Base-by-base conservation (phyloP, 345 rosid species). In the Bruguiera parviflora region DNA sequence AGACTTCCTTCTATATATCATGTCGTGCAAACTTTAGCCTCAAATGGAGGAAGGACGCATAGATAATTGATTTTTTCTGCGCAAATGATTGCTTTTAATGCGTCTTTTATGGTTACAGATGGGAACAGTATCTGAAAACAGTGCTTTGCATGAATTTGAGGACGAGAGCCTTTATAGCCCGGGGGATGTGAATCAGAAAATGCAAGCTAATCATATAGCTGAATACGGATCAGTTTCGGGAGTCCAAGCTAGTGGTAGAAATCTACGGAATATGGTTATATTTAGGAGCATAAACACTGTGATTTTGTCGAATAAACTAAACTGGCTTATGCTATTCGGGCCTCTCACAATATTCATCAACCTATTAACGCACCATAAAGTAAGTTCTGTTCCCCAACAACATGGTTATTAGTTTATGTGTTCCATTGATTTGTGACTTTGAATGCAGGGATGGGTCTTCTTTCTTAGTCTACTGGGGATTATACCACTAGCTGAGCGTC, bases 401-500 rank as follows among this genome's bases (percentile, higher is more conserved):
- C 8, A 35, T 65, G 53, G 6, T 69, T 61, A 20, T 56, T 69
- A 53, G 20, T 70, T 67, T 19, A 24, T 68, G n/a, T 32, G 49
- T 46, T 39, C 56, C 15, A 32, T 73, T 68, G 57, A 78, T 76
- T 53, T 51, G 39, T 63, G 65, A 28, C 67, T 27, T 76, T 80
- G 66, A 72, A 61, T 58, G 66, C 87, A 91, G 97, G 96, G 96
- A 9, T 87, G 91, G 95, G 83, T 94, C 69, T 94, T 94, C 90
- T 77, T 89, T 72, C 73, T 94, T 51, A 89, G 96, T 81, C 78
- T 94, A 68, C 51, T 94, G 73, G 97, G 96, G 27, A 94, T 94
- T 64, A 86, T 87, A 61, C 98, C 97, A 37, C 86, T 91, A 84
- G 97, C 98, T 3, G 98, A 94, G 81, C 97, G 97, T 77, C 82